These are phyloP conservation scores for Vickermania spadyakhi DNA, from an alignment of 208 protist genomes.

Conservation along the genomic window DNA sequence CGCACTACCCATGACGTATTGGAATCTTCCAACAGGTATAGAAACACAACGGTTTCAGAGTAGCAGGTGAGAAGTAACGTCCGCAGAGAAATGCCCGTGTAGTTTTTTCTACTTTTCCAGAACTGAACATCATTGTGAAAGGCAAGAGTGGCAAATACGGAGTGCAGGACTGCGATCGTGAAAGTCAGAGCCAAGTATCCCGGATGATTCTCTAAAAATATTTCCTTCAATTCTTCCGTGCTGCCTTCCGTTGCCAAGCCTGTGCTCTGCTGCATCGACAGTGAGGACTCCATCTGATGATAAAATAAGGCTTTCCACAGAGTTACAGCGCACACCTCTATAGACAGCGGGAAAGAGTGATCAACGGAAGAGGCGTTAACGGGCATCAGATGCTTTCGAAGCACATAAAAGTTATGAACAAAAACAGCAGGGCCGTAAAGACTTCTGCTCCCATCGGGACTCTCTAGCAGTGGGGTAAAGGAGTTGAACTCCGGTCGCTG, in stretches of 20 bases:
- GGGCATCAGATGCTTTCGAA: conserved; percentile 68
- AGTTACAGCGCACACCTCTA: conserved; percentile 34
- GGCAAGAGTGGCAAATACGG: conserved; percentile 98
- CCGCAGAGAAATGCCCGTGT: conserved; percentile 94
- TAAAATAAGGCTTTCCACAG: conserved; percentile 65
- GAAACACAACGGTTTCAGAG: conserved; percentile 94
- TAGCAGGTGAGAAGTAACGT: conserved; percentile 92
- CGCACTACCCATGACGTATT: conserved; percentile 93
- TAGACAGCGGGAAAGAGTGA: conserved; percentile 32
- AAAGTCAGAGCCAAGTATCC: conserved; percentile 91
- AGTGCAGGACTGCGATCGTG: conserved; percentile 94
- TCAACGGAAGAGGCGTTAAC: conserved; percentile 70
- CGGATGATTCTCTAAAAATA: conserved; percentile 95
- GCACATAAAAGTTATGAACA: conserved; percentile 94
- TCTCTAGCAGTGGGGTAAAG: conserved; percentile 25
- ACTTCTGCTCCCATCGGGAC: no score
- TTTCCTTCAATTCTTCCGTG: conserved; percentile 83
- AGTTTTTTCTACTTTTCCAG: conserved; percentile 85
- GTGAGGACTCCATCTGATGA: conserved; percentile 73
- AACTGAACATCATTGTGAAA: conserved; percentile 96
- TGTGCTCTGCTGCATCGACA: conserved; percentile 55
- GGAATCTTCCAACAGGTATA: conserved; percentile 96
- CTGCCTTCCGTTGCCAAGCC: conserved; percentile 44
- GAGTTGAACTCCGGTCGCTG: conserved; percentile 29
- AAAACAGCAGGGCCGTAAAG: conserved; percentile 86